Percentiles rank a stretch among this genome's conserved stretches.
Conservation (phyloP, 1,139 yeast species). For the Geotrichum candidum region DNA sequence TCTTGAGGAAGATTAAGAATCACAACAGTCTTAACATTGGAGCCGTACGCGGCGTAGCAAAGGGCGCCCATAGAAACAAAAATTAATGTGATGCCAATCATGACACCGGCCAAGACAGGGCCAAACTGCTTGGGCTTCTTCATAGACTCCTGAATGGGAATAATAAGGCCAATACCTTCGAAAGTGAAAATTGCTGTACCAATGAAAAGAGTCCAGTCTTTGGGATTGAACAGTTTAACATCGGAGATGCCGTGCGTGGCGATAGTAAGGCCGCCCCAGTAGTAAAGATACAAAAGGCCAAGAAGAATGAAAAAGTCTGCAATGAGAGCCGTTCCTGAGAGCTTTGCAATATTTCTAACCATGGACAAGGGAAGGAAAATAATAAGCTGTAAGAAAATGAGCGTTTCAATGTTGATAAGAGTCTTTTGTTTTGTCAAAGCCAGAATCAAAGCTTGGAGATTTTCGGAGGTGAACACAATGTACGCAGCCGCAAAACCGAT, state of each 20-base stretch:
- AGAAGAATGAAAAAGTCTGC: slow-evolving; percentile 82
- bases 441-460: slow-evolving; percentile 53
- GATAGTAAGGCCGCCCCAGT: slow-evolving; percentile 58
- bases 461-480: slow-evolving; percentile 87
- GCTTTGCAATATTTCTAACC: slow-evolving; percentile 80
- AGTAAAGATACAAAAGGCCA: slow-evolving; percentile 77
- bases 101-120: slow-evolving; percentile 61
- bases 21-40: slow-evolving; percentile 76
- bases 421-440: slow-evolving; percentile 36
- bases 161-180: slow-evolving; percentile 90
- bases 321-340: slow-evolving; percentile 78
- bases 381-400: slow-evolving; percentile 60
- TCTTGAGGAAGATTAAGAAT: slow-evolving; percentile 79
- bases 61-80: slow-evolving; percentile 75
- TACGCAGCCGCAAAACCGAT: slow-evolving; percentile 96
- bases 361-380: slow-evolving; percentile 76
- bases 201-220: slow-evolving; percentile 75
- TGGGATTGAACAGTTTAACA: slow-evolving; percentile 56
- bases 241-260: slow-evolving; percentile 52
- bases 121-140: slow-evolving; percentile 70
- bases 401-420: slow-evolving; percentile 41
- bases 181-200: slow-evolving; percentile 96
- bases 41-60: slow-evolving; percentile 82
- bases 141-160: slow-evolving; percentile 96
- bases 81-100: slow-evolving; percentile 65